A percentile compares a stretch with the other conserved stretches of the same genome.
Conservation (phyloP, 805 yeast species). For the Kazachstania kunashirensis region DNA sequence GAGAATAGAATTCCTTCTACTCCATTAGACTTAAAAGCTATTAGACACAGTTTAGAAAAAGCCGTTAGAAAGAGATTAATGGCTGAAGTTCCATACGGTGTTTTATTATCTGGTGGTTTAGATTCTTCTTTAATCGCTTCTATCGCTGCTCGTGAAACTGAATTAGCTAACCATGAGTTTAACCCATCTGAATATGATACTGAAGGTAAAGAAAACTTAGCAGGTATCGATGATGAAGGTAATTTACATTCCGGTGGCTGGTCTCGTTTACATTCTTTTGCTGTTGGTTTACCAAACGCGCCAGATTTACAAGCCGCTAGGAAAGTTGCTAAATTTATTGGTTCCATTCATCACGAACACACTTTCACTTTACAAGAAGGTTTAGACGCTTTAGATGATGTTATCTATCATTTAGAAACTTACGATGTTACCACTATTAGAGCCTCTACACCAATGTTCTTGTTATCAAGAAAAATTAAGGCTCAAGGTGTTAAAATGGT, state of each 20-base stretch:
- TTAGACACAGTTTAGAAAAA: constrained; percentile 77
- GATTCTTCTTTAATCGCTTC: constrained; percentile 95
- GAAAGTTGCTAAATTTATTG: constrained; percentile 92
- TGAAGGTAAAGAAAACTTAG: constrained; percentile 49
- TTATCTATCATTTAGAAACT: constrained; percentile 91
- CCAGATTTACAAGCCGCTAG: constrained; percentile 96
- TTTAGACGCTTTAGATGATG: constrained; percentile 88
- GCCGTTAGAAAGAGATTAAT: constrained; percentile 97
- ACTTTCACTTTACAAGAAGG: constrained; percentile 96
- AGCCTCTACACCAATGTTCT: constrained; percentile 98
- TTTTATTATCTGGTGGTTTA: constrained; percentile 90
- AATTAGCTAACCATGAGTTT: constrained; percentile 36
- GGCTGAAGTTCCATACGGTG: constrained; percentile 99
- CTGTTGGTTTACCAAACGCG: constrained; percentile 94
- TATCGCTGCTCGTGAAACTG: constrained; percentile 94
- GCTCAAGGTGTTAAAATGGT: constrained; percentile 99
- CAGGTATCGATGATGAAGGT: constrained; percentile 90
- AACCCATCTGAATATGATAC: constrained; percentile 38
- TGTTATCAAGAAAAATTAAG: constrained; percentile 90
- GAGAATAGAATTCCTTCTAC: constrained; percentile 62
- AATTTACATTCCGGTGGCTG: constrained; percentile 68
- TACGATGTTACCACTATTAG: constrained; percentile 97
- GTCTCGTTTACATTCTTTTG: constrained; percentile 87
- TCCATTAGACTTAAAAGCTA: constrained; percentile 59
- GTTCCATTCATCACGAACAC: constrained; percentile 95